A percentile compares a stretch with the other conserved stretches of the same genome.
phyloP scores from a whole-genome alignment of 1,139 yeast species.

The Candida labiduridarum region DNA sequence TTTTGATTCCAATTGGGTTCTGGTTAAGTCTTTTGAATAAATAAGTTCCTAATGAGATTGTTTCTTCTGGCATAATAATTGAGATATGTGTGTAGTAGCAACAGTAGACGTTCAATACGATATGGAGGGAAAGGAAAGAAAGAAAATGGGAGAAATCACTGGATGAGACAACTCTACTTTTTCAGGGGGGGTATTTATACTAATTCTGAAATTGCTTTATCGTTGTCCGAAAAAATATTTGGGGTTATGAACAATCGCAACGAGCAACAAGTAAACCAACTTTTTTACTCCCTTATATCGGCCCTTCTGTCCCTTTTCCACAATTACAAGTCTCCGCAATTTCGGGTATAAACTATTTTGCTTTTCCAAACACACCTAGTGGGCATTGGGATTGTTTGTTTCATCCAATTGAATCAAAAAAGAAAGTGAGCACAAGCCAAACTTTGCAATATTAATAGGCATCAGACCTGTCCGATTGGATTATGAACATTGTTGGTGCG shows the following conservation, averaged over 20 bases:
- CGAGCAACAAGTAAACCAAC: too few relatives aligned
- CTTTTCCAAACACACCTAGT: not conserved
- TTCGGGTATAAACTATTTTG: too few relatives aligned
- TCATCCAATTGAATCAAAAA: not conserved
- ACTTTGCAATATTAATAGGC: not conserved
- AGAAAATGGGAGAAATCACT: not conserved
- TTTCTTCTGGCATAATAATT: constrained; percentile 28
- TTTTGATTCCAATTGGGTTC: constrained; percentile 40
- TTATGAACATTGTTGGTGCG: not conserved
- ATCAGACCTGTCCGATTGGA: not conserved
- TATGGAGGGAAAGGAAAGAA: not conserved
- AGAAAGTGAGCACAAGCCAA: not conserved
- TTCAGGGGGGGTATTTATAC: not conserved
- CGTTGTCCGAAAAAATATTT: not conserved
- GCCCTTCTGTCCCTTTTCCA: too few relatives aligned
- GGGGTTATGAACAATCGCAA: not conserved
- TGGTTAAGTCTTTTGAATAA: constrained; percentile 41
- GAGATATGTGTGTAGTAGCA: not conserved
- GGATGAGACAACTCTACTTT: not conserved
- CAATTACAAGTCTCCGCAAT: too few relatives aligned
- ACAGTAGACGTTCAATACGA: not conserved
- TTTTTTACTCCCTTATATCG: too few relatives aligned
- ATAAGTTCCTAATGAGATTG: constrained; percentile 44
- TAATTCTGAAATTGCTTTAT: not conserved
- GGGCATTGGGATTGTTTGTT: too few relatives aligned